Conservation (phyloP, 345 rosid genomes). For the Rubroshorea leprosula region DNA sequence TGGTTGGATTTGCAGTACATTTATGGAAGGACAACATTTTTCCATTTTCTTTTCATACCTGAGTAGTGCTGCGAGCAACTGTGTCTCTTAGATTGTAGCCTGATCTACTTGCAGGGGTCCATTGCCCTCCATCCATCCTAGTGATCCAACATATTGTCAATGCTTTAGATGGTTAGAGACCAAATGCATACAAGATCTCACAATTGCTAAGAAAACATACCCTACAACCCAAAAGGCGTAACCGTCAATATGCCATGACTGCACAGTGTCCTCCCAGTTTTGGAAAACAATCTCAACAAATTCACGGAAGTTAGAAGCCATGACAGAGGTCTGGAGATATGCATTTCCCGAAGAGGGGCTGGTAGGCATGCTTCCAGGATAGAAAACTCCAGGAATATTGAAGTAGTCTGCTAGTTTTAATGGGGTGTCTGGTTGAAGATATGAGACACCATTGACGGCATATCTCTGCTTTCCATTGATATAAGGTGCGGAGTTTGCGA, state of each 20-base stretch:
- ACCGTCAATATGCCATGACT: constrained; percentile 87
- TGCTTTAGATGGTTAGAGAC: neutral
- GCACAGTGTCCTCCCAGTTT: constrained; percentile 71
- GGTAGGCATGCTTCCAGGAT: constrained; percentile 59
- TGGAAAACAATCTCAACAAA: constrained; percentile 80
- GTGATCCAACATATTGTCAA: constrained; percentile 6
- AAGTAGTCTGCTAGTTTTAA: constrained; percentile 86
- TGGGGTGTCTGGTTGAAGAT: constrained; percentile 68
- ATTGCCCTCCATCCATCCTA: constrained; percentile 96
- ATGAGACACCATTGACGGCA: constrained; percentile 75
- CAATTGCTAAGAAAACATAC: constrained; percentile 30
- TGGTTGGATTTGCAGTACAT: too few relatives aligned
- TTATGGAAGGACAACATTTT: too few relatives aligned
- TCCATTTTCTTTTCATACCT: constrained; percentile 33
- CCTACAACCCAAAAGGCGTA: constrained; percentile 85
- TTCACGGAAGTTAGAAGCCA: constrained; percentile 63
- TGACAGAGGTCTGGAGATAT: constrained; percentile 69
- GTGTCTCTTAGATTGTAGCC: constrained; percentile 76
- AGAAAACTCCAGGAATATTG: constrained; percentile 80
- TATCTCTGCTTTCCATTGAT: constrained; percentile 86
- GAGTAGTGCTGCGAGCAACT: constrained; percentile 65
- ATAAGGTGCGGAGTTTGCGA: constrained; percentile 67
- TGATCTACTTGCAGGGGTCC: constrained; percentile 67
- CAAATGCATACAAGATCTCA: neutral
- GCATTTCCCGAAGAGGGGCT: constrained; percentile 55